Base-by-base conservation (phyloP, 495 filamentous ascomycete genomes). In the Beverwykella pulmonaria region DNA sequence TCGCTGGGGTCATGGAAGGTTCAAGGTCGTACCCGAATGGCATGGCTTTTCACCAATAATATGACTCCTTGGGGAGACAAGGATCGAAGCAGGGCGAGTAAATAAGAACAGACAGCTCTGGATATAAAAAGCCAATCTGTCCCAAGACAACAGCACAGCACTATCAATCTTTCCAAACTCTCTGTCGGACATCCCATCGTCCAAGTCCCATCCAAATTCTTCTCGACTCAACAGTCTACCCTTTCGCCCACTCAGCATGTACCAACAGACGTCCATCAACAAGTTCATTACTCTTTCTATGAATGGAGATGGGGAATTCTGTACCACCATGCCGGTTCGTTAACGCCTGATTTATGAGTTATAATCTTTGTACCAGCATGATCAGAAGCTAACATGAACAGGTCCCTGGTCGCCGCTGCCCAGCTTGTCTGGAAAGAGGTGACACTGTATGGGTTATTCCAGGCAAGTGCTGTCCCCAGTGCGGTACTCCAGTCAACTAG, bases 381-480 rank as follows among this genome's bases (percentile, higher is more conserved):
- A 25, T n/a, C 23, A 19, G 22, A 19, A 49, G 19, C 52, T 71
- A 44, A 71, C 57, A 9, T 10, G 20, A 20, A 14, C 58, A 78
- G 76, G 73, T 77, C n/a, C 76, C 76, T 23, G 75, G 76, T 20
- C 61, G 71, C 12, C 71, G 71, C 1, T 78, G 76, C 61, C 76
- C 76, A 1, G 61, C 65, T 44, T 78, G 76, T 57, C 57, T 74
- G 20, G 54, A 67, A 17, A 72, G 70, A 34, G 75, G 75, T 17
- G 57, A 75, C 26, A 75, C 73, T 4, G 72, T 77, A 8, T 78
- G 76, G 76, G 76, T 78, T 48, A 77, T 78, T 46, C 76, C 75
- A 1, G 75, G 75, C 23, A 78, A 78, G 66, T 68, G 66, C 36
- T 78, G 76, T 56, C 76, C 76, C 6, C 56, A 73, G 54, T 78